Evolutionary conservation across 148 eudicot species (phyloP), one percentile per base, ranked within the genome.

Genomic region (Diospyros kaki): DNA sequence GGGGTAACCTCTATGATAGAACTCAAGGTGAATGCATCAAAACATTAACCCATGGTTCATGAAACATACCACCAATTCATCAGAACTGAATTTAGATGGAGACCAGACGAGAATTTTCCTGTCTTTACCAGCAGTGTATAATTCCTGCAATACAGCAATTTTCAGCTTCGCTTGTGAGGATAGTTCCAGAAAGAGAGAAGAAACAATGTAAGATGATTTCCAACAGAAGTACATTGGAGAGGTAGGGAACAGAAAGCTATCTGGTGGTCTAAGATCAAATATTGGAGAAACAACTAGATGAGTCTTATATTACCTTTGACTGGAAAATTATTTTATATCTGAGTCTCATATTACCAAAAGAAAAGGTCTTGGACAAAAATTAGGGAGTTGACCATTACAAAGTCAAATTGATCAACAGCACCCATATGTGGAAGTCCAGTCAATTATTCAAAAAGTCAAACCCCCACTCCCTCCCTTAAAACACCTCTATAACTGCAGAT

Each of bases 21-120:
- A 41, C 55, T 59, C 64, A 13, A 56, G 39, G 55, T 66, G 11
- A 38, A 28, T 69, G 59, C 4, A 12, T 1, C 42, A 2, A 4
- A 17, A 39, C 15, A 13, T 5, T 38, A 14, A 42, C 15, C 4
- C 39, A 1, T 10, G n/a, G 48, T 81, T 44, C 2, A 18, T 55
- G 39, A 69, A 12, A 73, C 79, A 58, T 84, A 90, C 97, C n/a
- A n/a, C n/a, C 93, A 73, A 59, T 78, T 88, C 90, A 74, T 83
- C 86, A 68, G 84, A 61, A 59, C 77, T 77, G n/a, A 75, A 46
- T 68, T 86, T 83, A 72, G 89, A 61, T n/a, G 98, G 92, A 76
- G 97, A 91, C 97, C 98, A 94, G 45, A 87, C 93, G 50, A 94
- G 97, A 75, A 94, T 91, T 84, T 94, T 91, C 77, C 97, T 82